Evolutionary conservation across 371 early-diverging fungal species (phyloP).

Genomic region (Smittium culicis): DNA sequence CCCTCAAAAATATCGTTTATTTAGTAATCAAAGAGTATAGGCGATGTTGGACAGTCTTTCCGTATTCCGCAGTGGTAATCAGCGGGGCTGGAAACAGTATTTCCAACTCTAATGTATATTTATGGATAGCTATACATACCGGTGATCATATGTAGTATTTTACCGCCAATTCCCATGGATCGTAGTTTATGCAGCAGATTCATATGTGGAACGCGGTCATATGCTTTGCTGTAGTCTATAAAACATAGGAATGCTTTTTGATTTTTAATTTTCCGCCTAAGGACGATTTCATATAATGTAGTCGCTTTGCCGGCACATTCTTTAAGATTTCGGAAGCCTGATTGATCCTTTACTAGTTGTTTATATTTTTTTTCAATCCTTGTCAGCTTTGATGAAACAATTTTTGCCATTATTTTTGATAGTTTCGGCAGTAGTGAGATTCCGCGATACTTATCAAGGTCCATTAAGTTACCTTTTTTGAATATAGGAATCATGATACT

Average conservation of each 20-base stretch:
- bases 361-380: neutral
- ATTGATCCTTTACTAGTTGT: neutral
- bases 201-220: neutral
- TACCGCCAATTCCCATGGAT: neutral
- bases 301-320: neutral
- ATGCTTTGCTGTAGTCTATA: constrained; percentile 4
- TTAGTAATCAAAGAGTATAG: neutral
- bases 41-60: neutral
- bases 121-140: neutral
- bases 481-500: neutral
- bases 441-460: neutral
- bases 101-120: neutral
- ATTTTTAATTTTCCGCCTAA: neutral
- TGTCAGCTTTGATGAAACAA: neutral
- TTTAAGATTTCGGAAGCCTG: neutral
- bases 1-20: neutral
- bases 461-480: neutral
- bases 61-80: neutral
- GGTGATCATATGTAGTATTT: neutral
- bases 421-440: neutral
- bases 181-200: neutral
- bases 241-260: neutral
- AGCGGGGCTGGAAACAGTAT: neutral
- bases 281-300: neutral
- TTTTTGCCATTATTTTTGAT: neutral